Conservation (phyloP, 805 yeast genomes). For the Ogataea philodendri region DNA sequence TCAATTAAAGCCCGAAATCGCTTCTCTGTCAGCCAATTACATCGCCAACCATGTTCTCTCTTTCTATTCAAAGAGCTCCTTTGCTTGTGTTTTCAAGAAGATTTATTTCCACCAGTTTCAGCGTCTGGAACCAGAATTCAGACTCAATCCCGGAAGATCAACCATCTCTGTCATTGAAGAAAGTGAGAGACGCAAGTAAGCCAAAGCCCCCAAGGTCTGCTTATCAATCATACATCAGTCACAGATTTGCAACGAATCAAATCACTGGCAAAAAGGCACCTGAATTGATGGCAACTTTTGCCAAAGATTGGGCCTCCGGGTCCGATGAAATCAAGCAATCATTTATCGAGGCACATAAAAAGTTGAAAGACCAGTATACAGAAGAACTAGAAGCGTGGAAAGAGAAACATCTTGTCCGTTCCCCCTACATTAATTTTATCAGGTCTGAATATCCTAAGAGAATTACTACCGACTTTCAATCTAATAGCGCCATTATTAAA, state of each 20-base stretch:
- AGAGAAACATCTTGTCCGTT: constrained; percentile 21
- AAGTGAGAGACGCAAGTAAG: not conserved
- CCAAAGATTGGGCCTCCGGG: no score
- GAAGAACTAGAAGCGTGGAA: constrained; percentile 26
- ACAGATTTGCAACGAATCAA: constrained; percentile 1
- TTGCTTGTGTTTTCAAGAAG: no score
- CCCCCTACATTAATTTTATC: constrained; percentile 26
- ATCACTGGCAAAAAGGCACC: constrained; percentile 12
- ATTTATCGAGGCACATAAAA: constrained; percentile 9
- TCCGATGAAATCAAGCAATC: constrained; percentile 19
- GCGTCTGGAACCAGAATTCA: not conserved
- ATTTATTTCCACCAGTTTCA: no score
- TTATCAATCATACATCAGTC: constrained; percentile 1
- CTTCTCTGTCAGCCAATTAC: no score
- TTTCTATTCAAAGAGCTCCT: no score
- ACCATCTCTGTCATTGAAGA: no score
- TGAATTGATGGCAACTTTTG: constrained; percentile 24
- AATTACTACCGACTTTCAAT: constrained; percentile 14
- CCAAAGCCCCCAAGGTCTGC: constrained; percentile 2
- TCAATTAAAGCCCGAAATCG: no score
- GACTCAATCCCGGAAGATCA: not conserved
- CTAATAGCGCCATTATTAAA: constrained; percentile 20
- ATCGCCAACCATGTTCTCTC: no score
- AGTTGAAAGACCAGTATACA: constrained; percentile 12
- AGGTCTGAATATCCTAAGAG: constrained; percentile 17